A percentile compares a stretch with the other conserved stretches of the same genome.
These are phyloP conservation scores for Solanum clarkiae DNA, from an alignment of 257 asterid species.

Conservation along the genomic window DNA sequence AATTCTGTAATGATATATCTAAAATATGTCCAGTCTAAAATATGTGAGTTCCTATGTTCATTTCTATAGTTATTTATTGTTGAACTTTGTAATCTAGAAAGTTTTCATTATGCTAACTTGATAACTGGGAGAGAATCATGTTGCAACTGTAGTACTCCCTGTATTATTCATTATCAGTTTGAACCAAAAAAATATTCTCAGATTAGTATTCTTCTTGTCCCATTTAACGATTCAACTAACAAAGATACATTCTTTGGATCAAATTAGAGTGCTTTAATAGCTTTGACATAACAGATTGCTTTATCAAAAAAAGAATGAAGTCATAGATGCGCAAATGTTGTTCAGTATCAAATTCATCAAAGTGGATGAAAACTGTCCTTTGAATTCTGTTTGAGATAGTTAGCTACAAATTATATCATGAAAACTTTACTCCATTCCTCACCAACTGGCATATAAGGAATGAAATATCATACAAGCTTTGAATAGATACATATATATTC, in stretches of 20 bases:
- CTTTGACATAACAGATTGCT: background rate
- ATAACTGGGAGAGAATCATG: background rate
- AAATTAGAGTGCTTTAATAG: background rate
- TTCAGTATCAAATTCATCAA: background rate
- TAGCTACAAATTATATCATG: background rate
- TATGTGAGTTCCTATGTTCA: constrained; percentile 41
- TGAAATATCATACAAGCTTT: background rate
- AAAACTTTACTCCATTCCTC: background rate
- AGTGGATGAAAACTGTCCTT: background rate
- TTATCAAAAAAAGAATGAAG: background rate
- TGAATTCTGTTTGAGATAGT: background rate
- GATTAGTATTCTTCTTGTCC: background rate
- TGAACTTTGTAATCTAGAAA: background rate
- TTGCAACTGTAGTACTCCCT: background rate
- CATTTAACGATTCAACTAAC: background rate
- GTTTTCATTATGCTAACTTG: background rate
- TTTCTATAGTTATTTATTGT: background rate
- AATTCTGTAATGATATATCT: too few relatives aligned
- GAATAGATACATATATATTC: background rate
- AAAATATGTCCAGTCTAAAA: too few relatives aligned
- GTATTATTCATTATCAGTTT: background rate
- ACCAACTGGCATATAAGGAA: background rate
- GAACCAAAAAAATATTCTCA: background rate
- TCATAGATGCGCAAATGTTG: background rate
- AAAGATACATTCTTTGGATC: background rate